phyloP scores from a whole-genome alignment of 2,329 filamentous ascomycete species.

The Capronia americana region DNA sequence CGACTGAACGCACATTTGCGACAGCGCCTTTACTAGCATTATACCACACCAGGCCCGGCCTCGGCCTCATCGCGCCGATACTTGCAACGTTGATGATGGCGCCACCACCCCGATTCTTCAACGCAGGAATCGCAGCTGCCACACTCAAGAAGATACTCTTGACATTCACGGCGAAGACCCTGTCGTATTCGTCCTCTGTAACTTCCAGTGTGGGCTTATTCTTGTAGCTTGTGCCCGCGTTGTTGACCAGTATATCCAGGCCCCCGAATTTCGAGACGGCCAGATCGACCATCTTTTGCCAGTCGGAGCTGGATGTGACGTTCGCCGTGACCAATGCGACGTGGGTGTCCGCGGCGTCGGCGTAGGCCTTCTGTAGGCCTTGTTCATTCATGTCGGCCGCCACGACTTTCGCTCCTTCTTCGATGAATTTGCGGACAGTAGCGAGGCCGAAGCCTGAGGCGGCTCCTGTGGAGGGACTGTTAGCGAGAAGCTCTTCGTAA shows the following conservation, averaged over 20 bases:
- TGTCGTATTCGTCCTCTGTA: slow-evolving; percentile 53
- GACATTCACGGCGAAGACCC: slow-evolving; percentile 54
- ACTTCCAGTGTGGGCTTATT: slow-evolving; percentile 47
- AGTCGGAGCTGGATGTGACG: slow-evolving; percentile 34
- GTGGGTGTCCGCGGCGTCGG: slow-evolving; percentile 22
- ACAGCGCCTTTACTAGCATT: slow-evolving; percentile 55
- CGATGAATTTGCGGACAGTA: slow-evolving; percentile 48
- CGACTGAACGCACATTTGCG: slow-evolving; percentile 47
- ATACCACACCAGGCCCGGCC: slow-evolving; percentile 55
- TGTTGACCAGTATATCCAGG: slow-evolving; percentile 38
- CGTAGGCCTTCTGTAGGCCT: slow-evolving; percentile 28
- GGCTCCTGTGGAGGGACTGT: slow-evolving; percentile 43
- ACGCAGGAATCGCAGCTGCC: slow-evolving; percentile 44
- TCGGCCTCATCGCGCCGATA: slow-evolving; percentile 50
- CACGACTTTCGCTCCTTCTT: slow-evolving; percentile 52
- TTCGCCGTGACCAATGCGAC: slow-evolving; percentile 33
- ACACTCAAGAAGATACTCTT: slow-evolving; percentile 50
- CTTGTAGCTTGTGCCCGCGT: slow-evolving; percentile 38
- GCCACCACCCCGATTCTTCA: slow-evolving; percentile 51
- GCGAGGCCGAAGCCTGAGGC: slow-evolving; percentile 53
- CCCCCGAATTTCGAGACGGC: slow-evolving; percentile 37
- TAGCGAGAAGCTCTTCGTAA: background rate
- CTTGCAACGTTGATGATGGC: slow-evolving; percentile 55
- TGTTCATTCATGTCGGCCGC: slow-evolving; percentile 50
- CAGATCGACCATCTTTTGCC: slow-evolving; percentile 36